phyloP scores from a whole-genome alignment of 352 stramenopile genomes.

The Globisporangium nunn region DNA sequence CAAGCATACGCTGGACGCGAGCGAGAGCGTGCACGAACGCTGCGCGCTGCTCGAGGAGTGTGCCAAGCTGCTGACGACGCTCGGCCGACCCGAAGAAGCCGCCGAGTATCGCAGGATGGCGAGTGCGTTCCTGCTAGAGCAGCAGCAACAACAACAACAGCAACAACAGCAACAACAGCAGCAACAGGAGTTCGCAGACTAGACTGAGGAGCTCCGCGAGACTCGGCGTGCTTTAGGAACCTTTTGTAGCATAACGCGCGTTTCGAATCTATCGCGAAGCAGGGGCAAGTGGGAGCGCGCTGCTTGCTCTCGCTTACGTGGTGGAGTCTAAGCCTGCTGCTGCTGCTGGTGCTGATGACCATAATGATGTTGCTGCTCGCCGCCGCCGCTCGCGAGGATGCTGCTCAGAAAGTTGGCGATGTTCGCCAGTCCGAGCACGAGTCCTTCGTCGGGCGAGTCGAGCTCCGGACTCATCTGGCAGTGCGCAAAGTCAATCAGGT shows the following conservation, averaged over 20 bases:
- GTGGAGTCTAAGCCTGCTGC: background rate
- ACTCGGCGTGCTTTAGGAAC: background rate
- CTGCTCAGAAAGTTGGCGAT: constrained; percentile 38
- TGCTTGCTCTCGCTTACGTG: background rate
- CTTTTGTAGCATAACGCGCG: background rate
- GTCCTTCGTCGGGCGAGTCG: constrained; percentile 45
- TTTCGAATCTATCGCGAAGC: background rate
- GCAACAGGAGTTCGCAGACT: constrained; percentile 2
- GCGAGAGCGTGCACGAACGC: constrained; percentile 30
- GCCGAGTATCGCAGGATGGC: constrained; percentile 57
- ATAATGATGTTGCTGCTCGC: background rate
- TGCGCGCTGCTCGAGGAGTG: constrained; percentile 51
- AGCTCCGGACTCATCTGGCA: constrained; percentile 57
- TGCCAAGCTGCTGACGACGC: constrained; percentile 51
- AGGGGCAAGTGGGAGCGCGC: too few species aligned
- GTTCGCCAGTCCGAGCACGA: constrained; percentile 61
- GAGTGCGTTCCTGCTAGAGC: constrained; percentile 28
- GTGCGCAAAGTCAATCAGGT: constrained; percentile 77
- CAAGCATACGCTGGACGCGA: constrained; percentile 41
- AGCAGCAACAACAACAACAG: background rate
- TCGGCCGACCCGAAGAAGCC: constrained; percentile 64
- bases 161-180: background rate
- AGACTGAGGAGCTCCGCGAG: background rate
- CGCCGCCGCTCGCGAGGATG: constrained; percentile 17
- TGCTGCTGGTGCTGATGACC: background rate